phyloP scores from a whole-genome alignment of 139 green algal genomes.

The Picochlorum sp. region DNA sequence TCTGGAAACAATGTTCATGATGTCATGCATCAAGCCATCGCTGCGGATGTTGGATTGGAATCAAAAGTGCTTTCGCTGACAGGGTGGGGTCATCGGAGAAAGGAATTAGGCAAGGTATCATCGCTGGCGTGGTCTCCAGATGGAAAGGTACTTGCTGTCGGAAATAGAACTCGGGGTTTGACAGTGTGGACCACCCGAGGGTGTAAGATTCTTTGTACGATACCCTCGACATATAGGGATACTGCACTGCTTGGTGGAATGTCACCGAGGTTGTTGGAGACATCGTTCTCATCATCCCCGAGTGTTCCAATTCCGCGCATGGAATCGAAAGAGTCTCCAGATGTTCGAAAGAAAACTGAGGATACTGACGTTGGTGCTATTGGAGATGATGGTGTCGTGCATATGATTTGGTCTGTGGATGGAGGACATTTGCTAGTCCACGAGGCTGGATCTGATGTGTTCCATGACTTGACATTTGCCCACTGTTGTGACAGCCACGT shows the following conservation, averaged over 20 bases:
- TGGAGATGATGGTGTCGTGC: background rate
- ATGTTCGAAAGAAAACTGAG: too few species aligned
- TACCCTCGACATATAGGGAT: constrained; percentile 38
- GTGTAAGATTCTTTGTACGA: constrained; percentile 69
- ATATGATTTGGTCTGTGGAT: background rate
- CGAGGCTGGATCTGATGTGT: background rate
- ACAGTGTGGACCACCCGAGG: constrained; percentile 67
- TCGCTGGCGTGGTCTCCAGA: constrained; percentile 64
- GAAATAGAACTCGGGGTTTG: constrained; percentile 53
- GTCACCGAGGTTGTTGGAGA: too few species aligned
- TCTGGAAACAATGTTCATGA: too few species aligned
- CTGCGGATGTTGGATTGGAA: background rate
- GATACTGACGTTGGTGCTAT: too few species aligned
- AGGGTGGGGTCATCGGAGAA: constrained; percentile 53
- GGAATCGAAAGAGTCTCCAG: too few species aligned
- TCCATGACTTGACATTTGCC: background rate
- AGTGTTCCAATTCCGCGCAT: too few species aligned
- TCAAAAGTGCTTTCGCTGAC: constrained; percentile 45
- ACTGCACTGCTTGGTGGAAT: background rate
- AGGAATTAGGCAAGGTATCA: constrained; percentile 34
- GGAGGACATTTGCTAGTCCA: background rate
- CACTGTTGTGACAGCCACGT: background rate
- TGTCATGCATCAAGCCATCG: too few species aligned
- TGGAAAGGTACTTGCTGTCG: constrained; percentile 46
- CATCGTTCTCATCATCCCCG: too few species aligned